A percentile compares a stretch with the other conserved stretches of the same genome.
These are phyloP conservation scores for Thermochaetoides thermophila DNA, from an alignment of 495 filamentous ascomycete genomes.

Conservation along the genomic window DNA sequence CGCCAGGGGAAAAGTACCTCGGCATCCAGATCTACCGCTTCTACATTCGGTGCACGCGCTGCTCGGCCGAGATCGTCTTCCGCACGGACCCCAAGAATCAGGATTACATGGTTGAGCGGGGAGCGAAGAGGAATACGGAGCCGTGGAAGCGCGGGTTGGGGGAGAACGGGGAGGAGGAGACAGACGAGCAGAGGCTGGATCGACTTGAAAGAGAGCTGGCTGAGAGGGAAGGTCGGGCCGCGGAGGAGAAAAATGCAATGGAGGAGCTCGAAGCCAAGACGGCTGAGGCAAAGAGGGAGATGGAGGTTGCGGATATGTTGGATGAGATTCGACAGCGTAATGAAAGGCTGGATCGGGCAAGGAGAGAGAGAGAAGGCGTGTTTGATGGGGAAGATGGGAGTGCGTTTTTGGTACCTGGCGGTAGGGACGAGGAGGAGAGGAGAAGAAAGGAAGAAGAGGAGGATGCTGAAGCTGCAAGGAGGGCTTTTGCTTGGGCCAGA, in stretches of 20 bases:
- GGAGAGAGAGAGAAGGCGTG: conserved; percentile 38
- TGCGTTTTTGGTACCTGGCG: conserved; percentile 27
- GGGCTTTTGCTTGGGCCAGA: conserved; percentile 53
- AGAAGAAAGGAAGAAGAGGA: conserved; percentile 57
- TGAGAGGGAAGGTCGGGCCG: conserved; percentile 44
- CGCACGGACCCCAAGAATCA: conserved; percentile 88
- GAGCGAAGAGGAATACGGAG: conserved; percentile 87
- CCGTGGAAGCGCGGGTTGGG: conserved; percentile 60
- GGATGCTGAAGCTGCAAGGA: conserved; percentile 69
- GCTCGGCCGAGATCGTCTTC: conserved; percentile 81
- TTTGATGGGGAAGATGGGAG: conserved; percentile 35
- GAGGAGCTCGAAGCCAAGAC: conserved; percentile 76
- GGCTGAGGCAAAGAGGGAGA: conserved; percentile 85
- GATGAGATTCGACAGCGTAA: conserved; percentile 91
- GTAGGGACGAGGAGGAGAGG: conserved; percentile 32
- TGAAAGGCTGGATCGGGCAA: conserved; percentile 65
- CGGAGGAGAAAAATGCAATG: conserved; percentile 69
- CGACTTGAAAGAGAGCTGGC: conserved; percentile 58
- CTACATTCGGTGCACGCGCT: conserved; percentile 90
- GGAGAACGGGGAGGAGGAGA: conserved; percentile 40
- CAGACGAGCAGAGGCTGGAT: conserved; percentile 77
- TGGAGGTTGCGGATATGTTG: conserved; percentile 90
- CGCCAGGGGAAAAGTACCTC: conserved; percentile 73
- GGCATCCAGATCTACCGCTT: conserved; percentile 82
- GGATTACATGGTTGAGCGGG: conserved; percentile 60